Evolutionary conservation across 2,329 filamentous ascomycete species (phyloP).

Genomic region (Shiraia bambusicola): DNA sequence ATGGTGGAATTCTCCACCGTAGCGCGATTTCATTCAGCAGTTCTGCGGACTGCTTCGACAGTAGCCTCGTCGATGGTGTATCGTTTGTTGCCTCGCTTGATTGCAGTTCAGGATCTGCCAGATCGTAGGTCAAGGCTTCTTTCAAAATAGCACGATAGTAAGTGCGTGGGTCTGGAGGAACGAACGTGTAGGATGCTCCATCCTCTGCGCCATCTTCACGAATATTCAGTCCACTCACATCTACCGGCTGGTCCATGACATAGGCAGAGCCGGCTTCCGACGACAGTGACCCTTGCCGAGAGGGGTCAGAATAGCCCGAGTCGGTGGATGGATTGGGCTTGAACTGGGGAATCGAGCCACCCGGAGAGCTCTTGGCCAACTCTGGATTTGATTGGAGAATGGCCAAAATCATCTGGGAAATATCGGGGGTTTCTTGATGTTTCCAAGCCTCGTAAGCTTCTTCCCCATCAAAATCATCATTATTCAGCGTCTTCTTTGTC

Average conservation of each 20-base stretch:
- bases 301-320: conserved; percentile 49
- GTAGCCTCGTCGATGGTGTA: conserved; percentile 52
- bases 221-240: conserved; percentile 66
- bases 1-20: conserved; percentile 86
- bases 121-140: conserved; percentile 67
- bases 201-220: conserved; percentile 52
- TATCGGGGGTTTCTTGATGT: conserved; percentile 79
- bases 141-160: conserved; percentile 83
- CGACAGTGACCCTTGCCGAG: conserved; percentile 49
- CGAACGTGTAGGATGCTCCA: conserved; percentile 78
- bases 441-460: conserved; percentile 90
- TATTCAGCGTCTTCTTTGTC: conserved; percentile 72
- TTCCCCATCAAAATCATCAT: conserved; percentile 85
- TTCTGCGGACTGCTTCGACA: conserved; percentile 77
- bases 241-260: conserved; percentile 67
- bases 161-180: conserved; percentile 77
- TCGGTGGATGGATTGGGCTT: conserved; percentile 48
- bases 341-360: conserved; percentile 59
- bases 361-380: conserved; percentile 73
- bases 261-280: conserved; percentile 52
- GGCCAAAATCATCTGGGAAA: conserved; percentile 91
- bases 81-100: conserved; percentile 53
- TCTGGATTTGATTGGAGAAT: conserved; percentile 85
- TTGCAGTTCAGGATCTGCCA: conserved; percentile 57
- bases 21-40: conserved; percentile 81